Evolutionary conservation across 805 yeast species (phyloP).

Genomic region (Ogataea parapolymorpha): DNA sequence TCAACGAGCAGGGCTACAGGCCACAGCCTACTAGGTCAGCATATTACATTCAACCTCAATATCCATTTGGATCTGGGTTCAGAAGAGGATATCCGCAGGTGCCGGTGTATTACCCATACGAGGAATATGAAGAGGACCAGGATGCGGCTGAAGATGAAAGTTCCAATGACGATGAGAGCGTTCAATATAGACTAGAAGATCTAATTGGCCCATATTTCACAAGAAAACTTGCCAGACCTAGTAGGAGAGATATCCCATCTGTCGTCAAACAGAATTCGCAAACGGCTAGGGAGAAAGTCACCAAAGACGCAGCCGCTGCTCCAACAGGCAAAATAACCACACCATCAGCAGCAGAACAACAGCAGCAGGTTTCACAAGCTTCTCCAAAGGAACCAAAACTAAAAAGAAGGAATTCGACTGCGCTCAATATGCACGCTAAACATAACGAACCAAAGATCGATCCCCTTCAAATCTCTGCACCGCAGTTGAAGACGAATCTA

Average conservation of each 20-base stretch:
- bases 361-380: background rate
- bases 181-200: constrained; percentile 18
- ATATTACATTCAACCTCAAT: constrained; percentile 5
- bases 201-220: constrained; percentile 19
- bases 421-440: constrained; percentile 20
- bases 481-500: constrained; percentile 37
- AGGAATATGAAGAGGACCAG: constrained; percentile 6
- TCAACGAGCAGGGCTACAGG: constrained; percentile 13
- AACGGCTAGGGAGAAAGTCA: background rate
- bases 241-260: constrained; percentile 2
- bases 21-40: constrained; percentile 5
- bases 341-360: background rate
- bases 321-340: background rate
- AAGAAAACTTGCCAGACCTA: constrained; percentile 10
- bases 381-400: background rate
- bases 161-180: constrained; percentile 5
- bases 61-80: background rate
- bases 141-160: constrained; percentile 10
- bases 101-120: constrained; percentile 4
- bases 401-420: constrained; percentile 15
- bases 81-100: constrained; percentile 5
- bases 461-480: constrained; percentile 44
- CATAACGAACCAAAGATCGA: constrained; percentile 27
- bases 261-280: background rate
- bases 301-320: background rate